A percentile compares a stretch with the other conserved stretches of the same genome.
Conservation (phyloP, 768 basidiomycete genomes). For the Trametes punicea region DNA sequence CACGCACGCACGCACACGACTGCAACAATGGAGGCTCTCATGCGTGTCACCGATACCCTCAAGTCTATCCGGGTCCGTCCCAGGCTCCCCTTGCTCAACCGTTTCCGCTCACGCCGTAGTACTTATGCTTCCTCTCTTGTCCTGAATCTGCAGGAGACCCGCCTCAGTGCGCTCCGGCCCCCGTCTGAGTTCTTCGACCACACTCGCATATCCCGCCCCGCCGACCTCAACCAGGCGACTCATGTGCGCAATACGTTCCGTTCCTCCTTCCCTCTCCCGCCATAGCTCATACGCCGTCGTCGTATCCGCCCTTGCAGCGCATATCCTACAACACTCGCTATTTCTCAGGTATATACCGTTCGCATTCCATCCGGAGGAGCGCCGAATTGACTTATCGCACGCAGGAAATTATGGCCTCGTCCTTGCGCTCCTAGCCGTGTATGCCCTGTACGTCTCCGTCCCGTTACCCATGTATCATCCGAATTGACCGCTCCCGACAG, state of each 20-base stretch:
- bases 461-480: background rate
- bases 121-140: background rate
- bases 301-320: slow-evolving; percentile 44
- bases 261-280: background rate
- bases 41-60: slow-evolving; percentile 66
- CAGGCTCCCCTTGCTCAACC: background rate
- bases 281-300: background rate
- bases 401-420: slow-evolving; percentile 86
- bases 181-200: slow-evolving; percentile 80
- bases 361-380: background rate
- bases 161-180: slow-evolving; percentile 69
- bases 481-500: slow-evolving; percentile 38
- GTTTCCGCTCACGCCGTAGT: background rate
- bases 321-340: slow-evolving; percentile 94
- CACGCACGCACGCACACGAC: background rate
- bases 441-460: slow-evolving; percentile 64
- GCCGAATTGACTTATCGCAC: slow-evolving; percentile 4
- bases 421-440: slow-evolving; percentile 73
- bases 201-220: slow-evolving; percentile 79
- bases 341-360: slow-evolving; percentile 57
- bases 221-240: slow-evolving; percentile 75
- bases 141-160: slow-evolving; percentile 57
- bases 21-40: slow-evolving; percentile 55
- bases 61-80: slow-evolving; percentile 64
- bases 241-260: slow-evolving; percentile 46